A percentile compares a stretch with the other conserved stretches of the same genome.
These are phyloP conservation scores for Tolypocladium cylindrosporum DNA, from an alignment of 2,329 filamentous ascomycete species.

Conservation along the genomic window DNA sequence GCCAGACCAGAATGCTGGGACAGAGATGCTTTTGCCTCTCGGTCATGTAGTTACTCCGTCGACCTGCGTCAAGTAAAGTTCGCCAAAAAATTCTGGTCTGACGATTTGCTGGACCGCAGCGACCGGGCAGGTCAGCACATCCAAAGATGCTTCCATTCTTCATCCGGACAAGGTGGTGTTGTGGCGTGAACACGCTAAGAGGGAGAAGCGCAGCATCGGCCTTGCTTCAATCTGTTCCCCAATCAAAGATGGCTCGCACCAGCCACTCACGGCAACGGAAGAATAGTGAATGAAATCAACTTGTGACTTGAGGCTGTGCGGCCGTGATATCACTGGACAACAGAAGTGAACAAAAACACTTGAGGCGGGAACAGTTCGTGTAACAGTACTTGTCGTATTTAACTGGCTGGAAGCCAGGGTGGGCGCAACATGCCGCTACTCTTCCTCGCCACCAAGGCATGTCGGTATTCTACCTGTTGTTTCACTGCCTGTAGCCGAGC, in stretches of 20 bases:
- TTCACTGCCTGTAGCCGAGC: too few species aligned
- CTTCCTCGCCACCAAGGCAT: too few species aligned
- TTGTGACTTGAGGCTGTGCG: not conserved
- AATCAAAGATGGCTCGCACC: not conserved
- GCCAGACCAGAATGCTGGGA: too few species aligned
- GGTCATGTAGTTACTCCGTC: too few species aligned
- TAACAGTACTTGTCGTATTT: not conserved
- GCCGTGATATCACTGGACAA: not conserved
- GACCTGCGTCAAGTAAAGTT: too few species aligned
- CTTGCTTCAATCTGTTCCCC: not conserved
- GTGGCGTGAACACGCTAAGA: not conserved
- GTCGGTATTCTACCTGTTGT: too few species aligned
- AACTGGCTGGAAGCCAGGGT: too few species aligned
- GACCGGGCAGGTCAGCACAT: not conserved
- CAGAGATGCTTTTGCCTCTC: too few species aligned
- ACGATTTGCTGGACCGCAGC: not conserved
- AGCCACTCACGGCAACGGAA: not conserved
- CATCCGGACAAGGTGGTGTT: not conserved
- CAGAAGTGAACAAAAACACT: not conserved
- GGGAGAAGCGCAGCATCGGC: not conserved
- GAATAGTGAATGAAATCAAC: not conserved
- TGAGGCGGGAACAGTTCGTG: not conserved
- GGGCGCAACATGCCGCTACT: too few species aligned
- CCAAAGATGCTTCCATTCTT: not conserved
- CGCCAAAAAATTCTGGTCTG: too few species aligned